These are phyloP conservation scores for Komagataea norvegica DNA, from an alignment of 1,139 yeast species.

Conservation along the genomic window DNA sequence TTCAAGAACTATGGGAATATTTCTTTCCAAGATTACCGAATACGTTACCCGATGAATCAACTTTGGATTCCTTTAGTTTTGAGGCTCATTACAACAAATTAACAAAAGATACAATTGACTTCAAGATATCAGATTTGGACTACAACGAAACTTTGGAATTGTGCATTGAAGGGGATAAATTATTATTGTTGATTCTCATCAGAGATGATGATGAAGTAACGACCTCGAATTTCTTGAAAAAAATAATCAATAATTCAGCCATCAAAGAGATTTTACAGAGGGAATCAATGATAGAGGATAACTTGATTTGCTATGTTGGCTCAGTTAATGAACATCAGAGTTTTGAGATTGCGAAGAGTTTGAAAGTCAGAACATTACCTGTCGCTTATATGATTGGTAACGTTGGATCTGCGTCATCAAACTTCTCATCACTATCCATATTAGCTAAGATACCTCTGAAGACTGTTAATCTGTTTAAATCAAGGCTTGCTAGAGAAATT, in stretches of 20 bases:
- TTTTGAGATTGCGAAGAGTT: conserved; percentile 29
- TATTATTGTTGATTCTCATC: conserved; percentile 28
- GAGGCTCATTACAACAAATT: conserved; percentile 10
- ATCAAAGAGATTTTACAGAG: conserved; percentile 24
- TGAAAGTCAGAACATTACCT: conserved; percentile 29
- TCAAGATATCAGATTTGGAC: conserved; percentile 18
- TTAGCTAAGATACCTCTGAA: conserved; percentile 28
- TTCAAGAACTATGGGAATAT: conserved; percentile 12
- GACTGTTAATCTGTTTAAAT: conserved; percentile 26
- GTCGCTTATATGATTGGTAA: conserved; percentile 34
- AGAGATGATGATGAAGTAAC: conserved; percentile 26
- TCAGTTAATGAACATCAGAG: conserved; percentile 32
- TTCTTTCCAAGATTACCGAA: conserved; percentile 22
- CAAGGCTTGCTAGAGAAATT: conserved; percentile 26
- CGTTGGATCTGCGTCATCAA: conserved; percentile 31
- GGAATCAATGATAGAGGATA: conserved; percentile 26
- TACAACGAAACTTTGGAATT: conserved; percentile 30
- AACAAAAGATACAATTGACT: conserved; percentile 16
- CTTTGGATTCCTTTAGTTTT: conserved; percentile 12
- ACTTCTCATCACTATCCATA: conserved; percentile 30
- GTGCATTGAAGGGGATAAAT: conserved; percentile 30
- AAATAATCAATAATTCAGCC: conserved; percentile 26
- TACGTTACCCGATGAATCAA: conserved; percentile 18
- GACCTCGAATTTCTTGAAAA: conserved; percentile 23
- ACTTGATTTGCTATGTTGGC: conserved; percentile 23